phyloP scores from a whole-genome alignment of 495 filamentous ascomycete species.

The Penicillium simplicissimum region DNA sequence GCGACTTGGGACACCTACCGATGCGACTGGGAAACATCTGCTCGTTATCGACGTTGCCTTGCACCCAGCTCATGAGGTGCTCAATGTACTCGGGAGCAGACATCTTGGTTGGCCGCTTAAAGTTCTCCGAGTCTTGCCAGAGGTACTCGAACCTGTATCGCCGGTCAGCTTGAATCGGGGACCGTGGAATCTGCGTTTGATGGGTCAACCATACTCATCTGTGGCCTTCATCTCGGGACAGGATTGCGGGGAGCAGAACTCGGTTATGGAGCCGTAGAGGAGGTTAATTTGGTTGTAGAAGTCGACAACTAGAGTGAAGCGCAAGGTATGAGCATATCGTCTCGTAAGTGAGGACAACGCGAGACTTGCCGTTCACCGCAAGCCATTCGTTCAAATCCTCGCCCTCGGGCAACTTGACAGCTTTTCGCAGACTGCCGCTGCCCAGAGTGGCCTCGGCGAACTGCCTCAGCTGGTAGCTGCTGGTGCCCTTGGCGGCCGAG shows the following conservation, averaged over 20 bases:
- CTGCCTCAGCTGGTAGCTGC: conserved; percentile 92
- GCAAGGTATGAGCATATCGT: conserved; percentile 7
- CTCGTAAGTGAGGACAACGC: neutral
- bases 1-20: conserved; percentile 49
- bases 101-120: conserved; percentile 96
- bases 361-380: conserved; percentile 79
- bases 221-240: conserved; percentile 99
- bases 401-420: conserved; percentile 93
- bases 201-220: conserved; percentile 70
- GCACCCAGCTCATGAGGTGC: conserved; percentile 95
- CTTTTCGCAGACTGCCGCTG: conserved; percentile 91
- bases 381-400: conserved; percentile 98
- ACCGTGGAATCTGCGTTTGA: neutral
- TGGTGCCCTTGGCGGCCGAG: conserved; percentile 82
- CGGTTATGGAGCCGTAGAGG: conserved; percentile 96
- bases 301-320: conserved; percentile 73
- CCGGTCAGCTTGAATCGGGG: neutral
- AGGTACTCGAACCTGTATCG: conserved; percentile 85
- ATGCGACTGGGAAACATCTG: conserved; percentile 90
- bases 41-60: conserved; percentile 94
- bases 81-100: conserved; percentile 95
- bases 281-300: conserved; percentile 99
- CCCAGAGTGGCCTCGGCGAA: conserved; percentile 97
- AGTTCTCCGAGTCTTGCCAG: conserved; percentile 94
- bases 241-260: conserved; percentile 95